A percentile compares a stretch with the other conserved stretches of the same genome.
Evolutionary conservation across 345 rosid species (phyloP).

Genomic region (Eutrema yunnanense): DNA sequence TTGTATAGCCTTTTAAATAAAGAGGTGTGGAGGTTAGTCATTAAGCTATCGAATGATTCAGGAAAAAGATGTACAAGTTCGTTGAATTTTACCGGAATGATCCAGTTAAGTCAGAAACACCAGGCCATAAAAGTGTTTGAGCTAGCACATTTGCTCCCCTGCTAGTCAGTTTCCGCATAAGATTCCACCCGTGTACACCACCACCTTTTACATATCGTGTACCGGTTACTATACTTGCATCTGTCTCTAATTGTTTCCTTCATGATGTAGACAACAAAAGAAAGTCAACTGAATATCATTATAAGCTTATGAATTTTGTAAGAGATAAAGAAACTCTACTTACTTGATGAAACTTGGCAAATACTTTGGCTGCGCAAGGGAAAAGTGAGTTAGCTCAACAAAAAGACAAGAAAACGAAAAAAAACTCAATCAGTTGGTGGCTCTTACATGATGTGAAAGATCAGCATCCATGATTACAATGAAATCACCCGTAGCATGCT

Average conservation of each 20-base stretch:
- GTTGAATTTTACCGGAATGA: constrained; percentile 64
- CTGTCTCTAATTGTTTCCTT: constrained; percentile 87
- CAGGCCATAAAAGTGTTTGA: constrained; percentile 94
- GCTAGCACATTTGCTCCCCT: constrained; percentile 99
- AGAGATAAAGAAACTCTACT: constrained; percentile 23
- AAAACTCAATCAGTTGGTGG: background rate
- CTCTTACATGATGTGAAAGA: constrained; percentile 95
- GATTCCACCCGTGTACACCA: constrained; percentile 97
- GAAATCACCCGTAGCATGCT: constrained; percentile 88
- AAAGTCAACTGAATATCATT: background rate
- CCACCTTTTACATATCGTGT: constrained; percentile 88
- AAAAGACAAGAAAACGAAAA: background rate
- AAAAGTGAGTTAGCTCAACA: constrained; percentile 12
- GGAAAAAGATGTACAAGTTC: background rate
- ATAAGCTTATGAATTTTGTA: background rate
- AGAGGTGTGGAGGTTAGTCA: constrained; percentile 8
- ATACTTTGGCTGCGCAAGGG: constrained; percentile 84
- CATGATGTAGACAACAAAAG: background rate
- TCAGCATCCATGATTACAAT: constrained; percentile 98
- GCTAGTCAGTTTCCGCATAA: constrained; percentile 94
- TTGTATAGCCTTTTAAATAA: constrained; percentile 57
- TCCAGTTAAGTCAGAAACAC: constrained; percentile 93
- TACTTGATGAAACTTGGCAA: constrained; percentile 90
- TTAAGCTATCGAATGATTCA: background rate
- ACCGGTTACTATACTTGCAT: constrained; percentile 91